Base-by-base conservation (phyloP, 2,329 filamentous ascomycete species). In the Hyphodiscus sp. region DNA sequence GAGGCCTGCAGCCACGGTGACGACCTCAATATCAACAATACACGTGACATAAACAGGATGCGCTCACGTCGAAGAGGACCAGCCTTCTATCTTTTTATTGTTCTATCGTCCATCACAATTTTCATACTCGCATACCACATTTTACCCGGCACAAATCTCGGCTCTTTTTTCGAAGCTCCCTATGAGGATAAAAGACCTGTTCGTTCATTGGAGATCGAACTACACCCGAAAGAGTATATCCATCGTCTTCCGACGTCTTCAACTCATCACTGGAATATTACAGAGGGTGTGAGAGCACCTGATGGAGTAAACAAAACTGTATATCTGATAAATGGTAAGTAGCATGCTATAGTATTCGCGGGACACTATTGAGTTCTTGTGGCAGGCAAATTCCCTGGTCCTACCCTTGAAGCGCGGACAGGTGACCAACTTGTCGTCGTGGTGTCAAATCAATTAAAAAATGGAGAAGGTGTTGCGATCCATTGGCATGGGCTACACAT, bases 401-500 rank as follows among this genome's bases (percentile, higher is more conserved):
- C 76, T 7, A 75, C 71, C 0, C 65, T 78, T 20, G 76, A 78
- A 62, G 71, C 69, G 9, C 71, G 74, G 11, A 69, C 74, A 0
- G 75, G 76, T 10, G 76, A 78, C 62, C 78, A 55, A 55, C 44
- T 47, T 77, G 11, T 38, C 16, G 33, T 38, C 16, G 33, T 38
- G 5, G 33, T 38, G 33, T 38, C 33, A 38, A 38, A 38, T n/a
- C 33, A 38, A 38, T 38, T 38, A 13, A n/a, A 38, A 62, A 41
- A 58, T 2, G 63, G 70, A 9, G 70, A 75, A 20, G 61, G 66
- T 4, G 48, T 76, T 8, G 67, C 74, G 1, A 56, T 77, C 7
- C 75, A 77, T 56, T 77, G 74, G 74, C 75, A 77, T 63, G 75
- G 75, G 3, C 63, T 76, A 1, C 67, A 74, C 57, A 70, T 74